Evolutionary conservation across 495 filamentous ascomycete genomes (phyloP).

Genomic region (Aspergillus baeticus): DNA sequence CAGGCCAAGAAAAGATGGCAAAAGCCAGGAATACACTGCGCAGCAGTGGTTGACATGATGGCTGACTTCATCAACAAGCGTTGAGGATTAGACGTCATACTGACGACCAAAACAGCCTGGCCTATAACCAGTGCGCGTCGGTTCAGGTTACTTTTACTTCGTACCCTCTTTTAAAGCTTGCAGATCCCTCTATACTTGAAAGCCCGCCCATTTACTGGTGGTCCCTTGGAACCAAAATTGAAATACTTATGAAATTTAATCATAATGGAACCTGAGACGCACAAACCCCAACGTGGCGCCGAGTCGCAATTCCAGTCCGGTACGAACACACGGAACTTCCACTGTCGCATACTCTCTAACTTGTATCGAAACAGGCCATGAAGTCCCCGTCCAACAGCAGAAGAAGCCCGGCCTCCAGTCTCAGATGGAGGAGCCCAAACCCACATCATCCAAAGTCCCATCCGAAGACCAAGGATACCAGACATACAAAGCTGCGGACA

Average conservation of each 20-base stretch:
- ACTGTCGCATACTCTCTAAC: neutral
- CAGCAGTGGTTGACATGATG: neutral
- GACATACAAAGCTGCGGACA: slow-evolving; percentile 75
- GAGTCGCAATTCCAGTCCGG: slow-evolving; percentile 19
- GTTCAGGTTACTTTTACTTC: neutral
- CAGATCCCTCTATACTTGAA: neutral
- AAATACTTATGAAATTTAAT: neutral
- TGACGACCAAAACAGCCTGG: neutral
- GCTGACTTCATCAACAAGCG: slow-evolving; percentile 1
- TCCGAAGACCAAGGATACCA: slow-evolving; percentile 68
- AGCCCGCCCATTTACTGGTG: too few species aligned
- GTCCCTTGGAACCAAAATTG: too few species aligned
- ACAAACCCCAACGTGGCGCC: slow-evolving; percentile 1
- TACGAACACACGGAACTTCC: neutral
- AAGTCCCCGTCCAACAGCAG: slow-evolving; percentile 67
- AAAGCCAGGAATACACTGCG: neutral
- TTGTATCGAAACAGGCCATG: slow-evolving; percentile 51
- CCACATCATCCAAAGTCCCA: slow-evolving; percentile 65
- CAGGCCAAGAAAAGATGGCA: neutral
- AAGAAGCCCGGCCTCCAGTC: slow-evolving; percentile 65
- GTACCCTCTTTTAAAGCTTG: neutral
- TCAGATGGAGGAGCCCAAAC: slow-evolving; percentile 60
- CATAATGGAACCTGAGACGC: slow-evolving; percentile 12
- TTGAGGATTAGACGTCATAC: slow-evolving; percentile 4
- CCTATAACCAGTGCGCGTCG: too few species aligned